These are phyloP conservation scores for Termitomyces sp. DNA, from an alignment of 768 basidiomycete species.

Conservation along the genomic window DNA sequence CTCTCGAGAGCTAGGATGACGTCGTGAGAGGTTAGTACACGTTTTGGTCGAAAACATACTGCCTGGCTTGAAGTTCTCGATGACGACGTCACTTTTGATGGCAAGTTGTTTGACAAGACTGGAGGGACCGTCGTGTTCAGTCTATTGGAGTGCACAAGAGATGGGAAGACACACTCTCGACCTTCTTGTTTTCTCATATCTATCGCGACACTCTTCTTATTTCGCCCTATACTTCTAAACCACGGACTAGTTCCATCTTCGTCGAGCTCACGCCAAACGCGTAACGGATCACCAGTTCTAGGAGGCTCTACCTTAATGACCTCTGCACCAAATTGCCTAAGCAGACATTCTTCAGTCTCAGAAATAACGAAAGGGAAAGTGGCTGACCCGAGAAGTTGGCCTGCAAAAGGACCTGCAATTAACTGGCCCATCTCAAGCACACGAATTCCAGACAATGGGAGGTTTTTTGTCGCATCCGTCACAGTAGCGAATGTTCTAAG, in stretches of 20 bases:
- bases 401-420: slow-evolving; percentile 71
- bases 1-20: slow-evolving; percentile 55
- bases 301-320: slow-evolving; percentile 72
- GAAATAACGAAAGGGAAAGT: not conserved
- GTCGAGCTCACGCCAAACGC: slow-evolving; percentile 71
- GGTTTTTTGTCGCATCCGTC: slow-evolving; percentile 23
- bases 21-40: slow-evolving; percentile 2
- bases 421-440: slow-evolving; percentile 69
- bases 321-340: slow-evolving; percentile 69
- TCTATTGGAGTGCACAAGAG: not conserved
- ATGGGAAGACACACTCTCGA: slow-evolving; percentile 26
- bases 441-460: slow-evolving; percentile 61
- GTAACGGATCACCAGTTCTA: slow-evolving; percentile 58
- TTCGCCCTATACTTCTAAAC: slow-evolving; percentile 68
- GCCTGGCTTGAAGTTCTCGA: slow-evolving; percentile 76
- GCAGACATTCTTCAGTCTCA: not conserved
- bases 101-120: slow-evolving; percentile 64
- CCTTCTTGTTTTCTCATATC: slow-evolving; percentile 59
- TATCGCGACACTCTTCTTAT: slow-evolving; percentile 73
- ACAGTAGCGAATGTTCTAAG: slow-evolving; percentile 14
- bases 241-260: slow-evolving; percentile 69
- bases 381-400: slow-evolving; percentile 63
- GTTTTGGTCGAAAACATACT: slow-evolving; percentile 39
- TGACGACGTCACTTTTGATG: slow-evolving; percentile 57
- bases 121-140: not conserved